phyloP scores from a whole-genome alignment of 2,329 filamentous ascomycete genomes.

The Curvularia sp. region DNA sequence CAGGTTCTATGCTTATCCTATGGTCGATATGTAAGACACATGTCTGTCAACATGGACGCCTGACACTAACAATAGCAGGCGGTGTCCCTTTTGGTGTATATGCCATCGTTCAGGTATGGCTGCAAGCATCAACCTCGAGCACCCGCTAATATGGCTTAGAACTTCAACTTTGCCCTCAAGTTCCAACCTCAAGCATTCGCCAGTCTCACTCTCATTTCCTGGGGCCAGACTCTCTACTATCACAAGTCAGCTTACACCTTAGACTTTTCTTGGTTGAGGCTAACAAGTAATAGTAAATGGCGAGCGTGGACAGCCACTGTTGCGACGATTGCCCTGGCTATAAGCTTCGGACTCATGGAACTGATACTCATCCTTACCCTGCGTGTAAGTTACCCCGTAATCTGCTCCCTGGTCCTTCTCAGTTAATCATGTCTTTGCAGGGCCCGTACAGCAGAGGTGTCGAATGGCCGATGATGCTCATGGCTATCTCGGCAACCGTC shows the following conservation, averaged over 20 bases:
- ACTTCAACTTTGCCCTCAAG: conserved; percentile 7
- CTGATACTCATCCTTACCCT: conserved; percentile 65
- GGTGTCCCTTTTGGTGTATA: conserved; percentile 61
- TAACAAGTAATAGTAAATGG: conserved; percentile 53
- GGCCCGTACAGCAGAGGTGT: conserved; percentile 63
- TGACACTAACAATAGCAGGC: conserved; percentile 27
- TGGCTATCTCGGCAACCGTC: conserved; percentile 66
- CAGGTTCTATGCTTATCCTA: conserved; percentile 67
- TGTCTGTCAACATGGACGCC: not conserved
- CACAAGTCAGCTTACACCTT: conserved; percentile 49
- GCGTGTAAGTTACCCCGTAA: conserved; percentile 50
- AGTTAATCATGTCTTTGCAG: conserved; percentile 36
- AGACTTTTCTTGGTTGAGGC: not conserved
- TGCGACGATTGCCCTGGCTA: conserved; percentile 52
- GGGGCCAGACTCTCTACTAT: conserved; percentile 63
- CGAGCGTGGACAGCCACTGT: conserved; percentile 56
- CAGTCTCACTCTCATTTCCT: conserved; percentile 58
- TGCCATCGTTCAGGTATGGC: conserved; percentile 57
- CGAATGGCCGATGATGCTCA: conserved; percentile 61
- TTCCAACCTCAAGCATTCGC: conserved; percentile 64
- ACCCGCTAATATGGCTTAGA: conserved; percentile 42
- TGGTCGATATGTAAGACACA: conserved; percentile 63
- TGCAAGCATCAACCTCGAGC: not conserved
- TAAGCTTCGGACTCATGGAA: conserved; percentile 62
- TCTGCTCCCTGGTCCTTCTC: not conserved